These are phyloP conservation scores for Penicillium longicatenatum DNA, from an alignment of 495 filamentous ascomycete species.

Conservation along the genomic window DNA sequence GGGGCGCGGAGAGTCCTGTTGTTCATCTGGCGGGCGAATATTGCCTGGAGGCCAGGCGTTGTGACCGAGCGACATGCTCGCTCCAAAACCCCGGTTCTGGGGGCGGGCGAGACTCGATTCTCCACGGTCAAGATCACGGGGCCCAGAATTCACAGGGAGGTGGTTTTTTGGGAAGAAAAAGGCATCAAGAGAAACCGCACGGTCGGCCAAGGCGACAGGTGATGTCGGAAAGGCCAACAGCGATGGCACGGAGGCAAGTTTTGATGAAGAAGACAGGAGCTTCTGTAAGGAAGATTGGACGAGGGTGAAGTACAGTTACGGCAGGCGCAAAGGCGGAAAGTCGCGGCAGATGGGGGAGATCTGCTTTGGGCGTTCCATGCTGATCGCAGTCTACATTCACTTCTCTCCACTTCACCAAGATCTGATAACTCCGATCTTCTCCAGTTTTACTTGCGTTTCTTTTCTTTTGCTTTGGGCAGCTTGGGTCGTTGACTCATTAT, in stretches of 20 bases:
- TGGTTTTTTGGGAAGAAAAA: constrained; percentile 33
- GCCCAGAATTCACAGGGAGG: constrained; percentile 33
- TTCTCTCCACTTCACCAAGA: background rate
- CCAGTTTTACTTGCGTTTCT: background rate
- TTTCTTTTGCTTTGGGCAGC: background rate
- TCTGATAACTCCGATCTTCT: background rate
- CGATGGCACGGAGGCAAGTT: constrained; percentile 38
- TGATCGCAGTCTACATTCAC: background rate
- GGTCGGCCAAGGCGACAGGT: constrained; percentile 18
- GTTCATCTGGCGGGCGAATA: constrained; percentile 49
- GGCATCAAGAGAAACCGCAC: constrained; percentile 33
- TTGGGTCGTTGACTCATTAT: background rate
- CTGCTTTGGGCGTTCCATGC: background rate
- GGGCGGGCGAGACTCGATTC: constrained; percentile 50
- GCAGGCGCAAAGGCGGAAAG: constrained; percentile 38
- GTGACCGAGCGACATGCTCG: constrained; percentile 56
- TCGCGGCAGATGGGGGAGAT: constrained; percentile 12
- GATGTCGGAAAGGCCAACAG: constrained; percentile 37
- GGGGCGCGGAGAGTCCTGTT: constrained; percentile 44
- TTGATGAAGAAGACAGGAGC: constrained; percentile 44
- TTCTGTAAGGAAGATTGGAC: constrained; percentile 44
- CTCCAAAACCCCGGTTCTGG: constrained; percentile 52
- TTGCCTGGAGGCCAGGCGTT: constrained; percentile 53
- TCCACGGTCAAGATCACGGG: constrained; percentile 47
- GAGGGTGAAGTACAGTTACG: constrained; percentile 42